Evolutionary conservation across 73 alveolate species (phyloP), one percentile per base, ranked within the genome.

Genomic region (Paramecium bursaria): DNA sequence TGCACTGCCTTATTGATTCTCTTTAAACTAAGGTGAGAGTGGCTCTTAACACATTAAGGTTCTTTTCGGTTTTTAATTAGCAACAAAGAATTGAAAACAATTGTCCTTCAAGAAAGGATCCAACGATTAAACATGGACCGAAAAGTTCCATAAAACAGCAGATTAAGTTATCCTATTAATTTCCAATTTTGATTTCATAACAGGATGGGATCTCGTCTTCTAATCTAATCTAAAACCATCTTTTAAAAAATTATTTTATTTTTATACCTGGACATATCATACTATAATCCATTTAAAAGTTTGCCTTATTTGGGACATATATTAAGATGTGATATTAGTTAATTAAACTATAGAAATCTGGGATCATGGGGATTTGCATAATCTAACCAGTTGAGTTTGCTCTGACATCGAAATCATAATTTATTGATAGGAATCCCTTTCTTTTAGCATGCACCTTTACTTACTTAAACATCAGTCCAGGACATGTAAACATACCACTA

Each of bases 391-490:
- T 39, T 39, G 82, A 67, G 33, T 67, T 67, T 14, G 82, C 82
- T 30, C 26, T 25, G 5, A 67, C 82, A 35, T 67, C 82, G 44
- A 67, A 67, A 42, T 67, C 82, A 42, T 67, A 67, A 0, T 42
- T 25, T 7, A 67, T 57, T 67, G 33, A 35, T 21, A 67, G 50
- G 23, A 67, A 67, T 0, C 82, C 82, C 35, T 67, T 67, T 42
- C 82, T 67, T 42, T 67, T 39, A 6, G 82, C 82, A 67, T 67
- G 82, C 0, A 67, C 82, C 44, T 57, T 67, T 21, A 67, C 55
- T 42, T 67, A 35, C 22, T 67, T 67, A 39, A 67, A 67, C 82
- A 67, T 67, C 7, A 67, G 33, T 67, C 82, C 82, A 17, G 39
- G 39, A 67, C 82, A 67, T 19, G 48, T 67, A 67, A 19, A 67